These are phyloP conservation scores for Leccinum sublutescens DNA, from an alignment of 768 basidiomycete species.

Conservation along the genomic window DNA sequence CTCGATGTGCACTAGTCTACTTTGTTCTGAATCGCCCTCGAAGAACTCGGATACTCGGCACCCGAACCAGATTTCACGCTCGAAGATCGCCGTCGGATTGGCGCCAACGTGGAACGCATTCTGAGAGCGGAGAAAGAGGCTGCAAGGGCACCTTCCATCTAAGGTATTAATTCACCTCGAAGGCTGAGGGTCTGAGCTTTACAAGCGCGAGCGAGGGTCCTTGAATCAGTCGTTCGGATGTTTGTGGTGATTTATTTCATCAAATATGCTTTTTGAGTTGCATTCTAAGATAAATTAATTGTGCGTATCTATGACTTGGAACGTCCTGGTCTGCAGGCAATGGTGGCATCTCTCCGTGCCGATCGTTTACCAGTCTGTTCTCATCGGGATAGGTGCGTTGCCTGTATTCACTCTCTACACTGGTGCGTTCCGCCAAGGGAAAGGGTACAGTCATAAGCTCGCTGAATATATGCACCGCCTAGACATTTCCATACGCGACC, in stretches of 20 bases:
- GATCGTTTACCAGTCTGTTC: too few species aligned
- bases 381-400: too few species aligned
- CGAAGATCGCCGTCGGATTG: slow-evolving; percentile 61
- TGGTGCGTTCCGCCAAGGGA: too few species aligned
- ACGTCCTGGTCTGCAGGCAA: background rate
- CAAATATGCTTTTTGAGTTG: background rate
- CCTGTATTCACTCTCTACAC: too few species aligned
- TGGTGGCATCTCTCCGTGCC: too few species aligned
- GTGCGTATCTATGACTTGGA: background rate
- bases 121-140: slow-evolving; percentile 65
- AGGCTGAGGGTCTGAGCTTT: background rate
- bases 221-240: background rate
- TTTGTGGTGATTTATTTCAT: background rate
- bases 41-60: slow-evolving; percentile 73
- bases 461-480: too few species aligned
- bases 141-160: slow-evolving; percentile 52
- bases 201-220: background rate
- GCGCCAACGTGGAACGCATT: slow-evolving; percentile 58
- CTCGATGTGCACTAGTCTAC: background rate
- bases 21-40: background rate
- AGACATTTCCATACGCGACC: too few species aligned
- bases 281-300: background rate
- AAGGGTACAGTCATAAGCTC: too few species aligned
- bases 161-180: background rate
- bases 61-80: slow-evolving; percentile 45